These are phyloP conservation scores for Castanea mollissima DNA, from an alignment of 306 rosid genomes.

Conservation along the genomic window DNA sequence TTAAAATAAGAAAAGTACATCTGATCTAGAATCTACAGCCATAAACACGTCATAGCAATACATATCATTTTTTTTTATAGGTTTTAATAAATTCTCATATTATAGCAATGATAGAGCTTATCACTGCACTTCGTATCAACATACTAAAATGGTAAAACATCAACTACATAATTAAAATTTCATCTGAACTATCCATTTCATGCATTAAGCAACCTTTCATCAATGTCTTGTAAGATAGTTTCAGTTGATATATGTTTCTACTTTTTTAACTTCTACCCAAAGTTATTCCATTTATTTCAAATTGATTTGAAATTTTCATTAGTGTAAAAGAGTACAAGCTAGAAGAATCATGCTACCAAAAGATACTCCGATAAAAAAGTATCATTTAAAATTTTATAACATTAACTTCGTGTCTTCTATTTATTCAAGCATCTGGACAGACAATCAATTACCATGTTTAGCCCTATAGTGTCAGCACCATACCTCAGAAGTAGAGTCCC, in stretches of 20 bases:
- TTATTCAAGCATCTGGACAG: background rate
- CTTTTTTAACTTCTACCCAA: background rate
- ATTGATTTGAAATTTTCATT: background rate
- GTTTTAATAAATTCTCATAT: background rate
- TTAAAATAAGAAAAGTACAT: background rate
- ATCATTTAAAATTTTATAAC: background rate
- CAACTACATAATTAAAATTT: too few species aligned
- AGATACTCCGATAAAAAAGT: background rate
- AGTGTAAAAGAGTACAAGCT: background rate
- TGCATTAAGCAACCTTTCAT: background rate
- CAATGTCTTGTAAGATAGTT: background rate
- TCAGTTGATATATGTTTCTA: background rate
- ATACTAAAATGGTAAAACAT: too few species aligned
- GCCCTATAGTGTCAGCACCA: slow-evolving; percentile 3
- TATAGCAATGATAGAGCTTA: background rate
- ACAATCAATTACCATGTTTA: background rate
- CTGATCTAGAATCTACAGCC: background rate
- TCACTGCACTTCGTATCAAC: too few species aligned
- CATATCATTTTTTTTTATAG: background rate
- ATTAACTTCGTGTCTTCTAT: background rate
- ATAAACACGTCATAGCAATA: background rate
- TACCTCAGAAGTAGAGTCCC: slow-evolving; percentile 99
- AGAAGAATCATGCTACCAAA: background rate
- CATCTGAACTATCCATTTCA: background rate
- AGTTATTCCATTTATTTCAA: background rate